Evolutionary conservation across 73 alveolate species (phyloP).

Genomic region (Tetrahymena borealis): DNA sequence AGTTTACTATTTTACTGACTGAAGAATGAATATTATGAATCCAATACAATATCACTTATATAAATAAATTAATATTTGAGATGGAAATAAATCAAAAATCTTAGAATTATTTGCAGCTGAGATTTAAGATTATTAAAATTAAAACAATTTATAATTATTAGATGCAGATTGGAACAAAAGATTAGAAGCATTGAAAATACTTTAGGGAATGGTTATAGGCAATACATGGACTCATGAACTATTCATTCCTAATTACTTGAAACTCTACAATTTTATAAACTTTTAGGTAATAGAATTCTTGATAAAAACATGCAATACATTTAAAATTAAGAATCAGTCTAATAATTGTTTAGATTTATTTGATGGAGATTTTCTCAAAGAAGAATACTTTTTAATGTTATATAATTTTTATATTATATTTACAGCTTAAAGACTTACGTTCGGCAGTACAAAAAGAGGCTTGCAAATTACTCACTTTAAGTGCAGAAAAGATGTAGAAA

Average conservation of each 20-base stretch:
- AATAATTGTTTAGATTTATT: no score
- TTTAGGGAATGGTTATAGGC: neutral
- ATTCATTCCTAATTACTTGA: neutral
- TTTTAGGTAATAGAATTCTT: neutral
- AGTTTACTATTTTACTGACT: no score
- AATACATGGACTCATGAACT: neutral
- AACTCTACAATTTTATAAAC: neutral
- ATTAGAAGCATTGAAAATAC: neutral
- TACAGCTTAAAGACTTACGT: neutral
- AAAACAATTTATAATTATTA: neutral
- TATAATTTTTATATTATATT: neutral
- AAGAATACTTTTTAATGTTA: neutral
- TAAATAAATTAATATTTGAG: no score
- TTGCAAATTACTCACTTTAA: neutral
- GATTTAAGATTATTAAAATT: neutral
- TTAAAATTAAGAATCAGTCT: no score
- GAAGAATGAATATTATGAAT: no score
- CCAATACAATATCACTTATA: no score
- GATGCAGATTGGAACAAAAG: neutral
- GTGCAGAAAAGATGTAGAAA: neutral
- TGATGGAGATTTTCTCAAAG: neutral
- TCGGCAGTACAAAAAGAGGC: neutral
- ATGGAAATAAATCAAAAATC: no score
- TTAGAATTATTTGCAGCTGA: no score
- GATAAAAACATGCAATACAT: no score